Evolutionary conservation across 2,329 filamentous ascomycete species (phyloP), one percentile per base, ranked within the genome.

Genomic region (Diaporthe ampelina): DNA sequence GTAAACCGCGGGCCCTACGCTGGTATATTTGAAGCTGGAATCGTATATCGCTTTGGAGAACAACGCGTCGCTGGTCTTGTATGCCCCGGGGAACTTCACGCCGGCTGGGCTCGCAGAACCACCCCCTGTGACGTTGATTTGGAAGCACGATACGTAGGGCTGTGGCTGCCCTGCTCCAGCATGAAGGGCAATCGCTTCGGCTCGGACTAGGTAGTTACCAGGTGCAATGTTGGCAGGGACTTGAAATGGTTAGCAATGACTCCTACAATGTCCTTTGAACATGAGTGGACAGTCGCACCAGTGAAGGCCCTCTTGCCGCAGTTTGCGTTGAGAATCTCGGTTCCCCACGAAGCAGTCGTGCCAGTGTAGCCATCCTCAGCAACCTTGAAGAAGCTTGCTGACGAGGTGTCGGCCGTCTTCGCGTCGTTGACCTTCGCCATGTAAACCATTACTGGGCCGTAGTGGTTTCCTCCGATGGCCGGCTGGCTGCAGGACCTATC

Each of bases 381-480:
- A 75, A 90, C 85, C 82, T 90, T 90, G 83, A 89, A 89, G 86
- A 86, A 90, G 5, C 81, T 79, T 8, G 79, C 79, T 3, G 82
- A 78, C 1, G 82, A 81, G 15, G 85, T 85, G 73, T 84, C 82
- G 61, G 87, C 86, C 0, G 82, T 84, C 43, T 83, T 79, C 5
- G 88, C 85, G 77, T 89, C 84, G 35, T 81, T 75, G 26, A 90
- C 88, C 76, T 87, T 85, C 78, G 84, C 84, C 72, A 89, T 82
- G 79, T 89, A 89, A 0, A 88, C 83, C 65, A 88, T 84, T 45
- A 90, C 87, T 1, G 88, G 88, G 13, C 88, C 88, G 77, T 86
- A 88, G 80, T 90, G 88, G 54, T 85, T 84, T 45, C 88, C 88
- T 40, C 88, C 88, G 70, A 90, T 88, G 29, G 88, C 88, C 76